Evolutionary conservation across 2,329 filamentous ascomycete species (phyloP).

Genomic region (Fusarium sp.): DNA sequence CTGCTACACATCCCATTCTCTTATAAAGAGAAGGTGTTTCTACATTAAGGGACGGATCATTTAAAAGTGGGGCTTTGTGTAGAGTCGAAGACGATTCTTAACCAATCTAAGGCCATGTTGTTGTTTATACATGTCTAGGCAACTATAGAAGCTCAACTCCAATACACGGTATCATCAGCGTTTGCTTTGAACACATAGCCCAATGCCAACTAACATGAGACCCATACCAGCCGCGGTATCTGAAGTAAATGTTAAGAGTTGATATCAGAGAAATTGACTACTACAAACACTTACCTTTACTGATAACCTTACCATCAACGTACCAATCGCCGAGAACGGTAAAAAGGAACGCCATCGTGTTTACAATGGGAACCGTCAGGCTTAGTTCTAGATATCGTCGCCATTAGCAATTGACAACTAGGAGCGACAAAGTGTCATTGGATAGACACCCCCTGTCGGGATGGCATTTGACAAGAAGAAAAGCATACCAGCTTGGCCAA

Average conservation of each 20-base stretch:
- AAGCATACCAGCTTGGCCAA: slow-evolving; percentile 84
- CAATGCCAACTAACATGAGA: slow-evolving; percentile 82
- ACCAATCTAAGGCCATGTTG: slow-evolving; percentile 35
- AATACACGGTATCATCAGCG: slow-evolving; percentile 37
- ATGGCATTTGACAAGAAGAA: slow-evolving; percentile 5
- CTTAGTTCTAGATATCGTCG: slow-evolving; percentile 73
- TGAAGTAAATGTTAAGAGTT: slow-evolving; percentile 45
- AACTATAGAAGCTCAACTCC: background rate
- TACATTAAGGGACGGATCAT: background rate
- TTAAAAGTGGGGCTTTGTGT: slow-evolving; percentile 37
- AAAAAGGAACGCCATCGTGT: slow-evolving; percentile 94
- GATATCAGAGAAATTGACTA: background rate
- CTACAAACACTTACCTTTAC: slow-evolving; percentile 67
- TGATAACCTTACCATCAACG: slow-evolving; percentile 91
- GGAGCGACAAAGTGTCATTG: slow-evolving; percentile 26
- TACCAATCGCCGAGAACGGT: slow-evolving; percentile 96
- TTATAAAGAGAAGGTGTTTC: background rate
- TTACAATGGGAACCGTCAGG: slow-evolving; percentile 92
- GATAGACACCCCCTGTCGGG: slow-evolving; percentile 5
- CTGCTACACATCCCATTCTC: too few relatives aligned
- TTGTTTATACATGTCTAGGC: too few relatives aligned
- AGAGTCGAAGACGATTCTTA: slow-evolving; percentile 14
- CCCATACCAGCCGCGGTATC: slow-evolving; percentile 87
- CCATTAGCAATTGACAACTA: slow-evolving; percentile 24
- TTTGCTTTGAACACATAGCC: slow-evolving; percentile 80